phyloP scores from a whole-genome alignment of 306 rosid species.

The Trifolium pratense region DNA sequence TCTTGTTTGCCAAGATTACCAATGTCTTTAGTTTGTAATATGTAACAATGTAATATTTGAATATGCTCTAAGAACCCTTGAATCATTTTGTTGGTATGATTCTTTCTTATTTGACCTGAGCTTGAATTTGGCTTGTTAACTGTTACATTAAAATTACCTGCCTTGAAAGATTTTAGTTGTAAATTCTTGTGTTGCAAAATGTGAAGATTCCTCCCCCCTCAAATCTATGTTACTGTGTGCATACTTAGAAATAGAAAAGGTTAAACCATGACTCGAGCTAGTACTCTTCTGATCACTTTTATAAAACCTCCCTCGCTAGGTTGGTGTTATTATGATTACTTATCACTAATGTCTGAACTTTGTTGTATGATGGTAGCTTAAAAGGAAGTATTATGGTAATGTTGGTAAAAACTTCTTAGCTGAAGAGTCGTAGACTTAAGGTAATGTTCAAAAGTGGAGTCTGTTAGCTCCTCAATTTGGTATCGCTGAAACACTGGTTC shows the following conservation, averaged over 20 bases:
- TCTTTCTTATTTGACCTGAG: constrained; percentile 4
- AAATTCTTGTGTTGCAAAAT: not conserved
- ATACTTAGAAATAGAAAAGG: not conserved
- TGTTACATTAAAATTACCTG: constrained; percentile 5
- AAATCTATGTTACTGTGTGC: too few species aligned
- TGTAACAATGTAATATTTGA: not conserved
- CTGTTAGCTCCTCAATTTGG: not conserved
- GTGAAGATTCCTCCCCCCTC: constrained; percentile 2
- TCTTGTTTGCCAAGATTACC: constrained; percentile 22
- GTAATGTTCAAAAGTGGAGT: not conserved
- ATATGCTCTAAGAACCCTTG: constrained; percentile 3
- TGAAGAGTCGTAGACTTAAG: not conserved
- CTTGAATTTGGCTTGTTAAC: constrained; percentile 17
- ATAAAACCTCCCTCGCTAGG: not conserved
- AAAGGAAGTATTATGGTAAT: not conserved
- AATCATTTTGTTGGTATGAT: constrained; percentile 7
- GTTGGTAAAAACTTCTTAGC: constrained; percentile 18
- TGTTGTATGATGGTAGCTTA: not conserved
- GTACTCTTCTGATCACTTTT: not conserved
- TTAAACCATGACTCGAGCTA: not conserved
- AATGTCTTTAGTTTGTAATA: not conserved
- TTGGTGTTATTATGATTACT: not conserved
- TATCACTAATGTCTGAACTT: not conserved
- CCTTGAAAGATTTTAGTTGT: not conserved
- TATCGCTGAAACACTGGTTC: not conserved